Conservation (phyloP, 2,329 filamentous ascomycete genomes). For the Akanthomyces dipterigenus region DNA sequence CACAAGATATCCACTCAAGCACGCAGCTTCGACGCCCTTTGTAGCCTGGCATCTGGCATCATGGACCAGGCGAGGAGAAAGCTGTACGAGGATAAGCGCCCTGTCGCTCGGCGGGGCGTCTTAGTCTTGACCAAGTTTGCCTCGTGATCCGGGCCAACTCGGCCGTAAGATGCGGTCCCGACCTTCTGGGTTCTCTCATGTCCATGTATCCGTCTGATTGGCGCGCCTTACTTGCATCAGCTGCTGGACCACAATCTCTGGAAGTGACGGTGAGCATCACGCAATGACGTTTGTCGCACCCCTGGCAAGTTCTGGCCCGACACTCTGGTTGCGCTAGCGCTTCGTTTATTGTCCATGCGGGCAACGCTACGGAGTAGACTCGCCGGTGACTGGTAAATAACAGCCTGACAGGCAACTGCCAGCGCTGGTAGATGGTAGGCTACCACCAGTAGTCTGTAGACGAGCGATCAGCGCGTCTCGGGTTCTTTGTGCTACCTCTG, state of each 20-base stretch:
- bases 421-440: not conserved
- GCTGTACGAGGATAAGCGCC: not conserved
- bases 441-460: too few relatives aligned
- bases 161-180: not conserved
- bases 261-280: not conserved
- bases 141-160: not conserved
- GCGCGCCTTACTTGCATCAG: not conserved
- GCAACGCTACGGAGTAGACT: not conserved
- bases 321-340: not conserved
- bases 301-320: not conserved
- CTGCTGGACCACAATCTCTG: not conserved
- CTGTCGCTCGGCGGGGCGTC: constrained; percentile 2
- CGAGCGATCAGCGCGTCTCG: not conserved
- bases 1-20: not conserved
- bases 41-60: not conserved
- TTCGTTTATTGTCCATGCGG: not conserved
- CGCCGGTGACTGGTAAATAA: too few relatives aligned
- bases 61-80: not conserved
- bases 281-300: not conserved
- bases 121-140: not conserved
- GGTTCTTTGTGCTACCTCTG: not conserved
- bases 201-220: not conserved
- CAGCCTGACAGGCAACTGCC: too few relatives aligned
- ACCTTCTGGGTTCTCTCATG: not conserved
- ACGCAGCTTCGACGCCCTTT: not conserved